Conservation (phyloP, 345 rosid genomes). For the Fremontodendron californicum region DNA sequence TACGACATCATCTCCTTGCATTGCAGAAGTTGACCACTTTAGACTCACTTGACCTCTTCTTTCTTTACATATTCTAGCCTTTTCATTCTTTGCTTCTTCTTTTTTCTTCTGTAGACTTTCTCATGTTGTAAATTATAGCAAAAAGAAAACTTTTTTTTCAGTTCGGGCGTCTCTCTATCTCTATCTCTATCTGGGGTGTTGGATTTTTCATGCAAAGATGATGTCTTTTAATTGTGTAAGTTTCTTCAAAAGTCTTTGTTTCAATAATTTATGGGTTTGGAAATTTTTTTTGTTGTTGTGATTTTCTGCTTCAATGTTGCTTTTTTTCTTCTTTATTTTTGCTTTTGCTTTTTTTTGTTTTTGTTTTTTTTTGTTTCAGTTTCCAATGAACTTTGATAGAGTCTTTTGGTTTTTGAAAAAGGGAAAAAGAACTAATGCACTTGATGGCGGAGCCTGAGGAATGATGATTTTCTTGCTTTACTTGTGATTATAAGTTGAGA, state of each 20-base stretch:
- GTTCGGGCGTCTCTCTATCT: neutral
- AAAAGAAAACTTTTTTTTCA: neutral
- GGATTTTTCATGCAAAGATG: constrained; percentile 23
- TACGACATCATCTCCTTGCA: constrained; percentile 21
- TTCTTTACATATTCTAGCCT: neutral
- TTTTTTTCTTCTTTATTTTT: no score
- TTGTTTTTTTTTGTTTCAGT: neutral
- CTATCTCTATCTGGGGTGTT: neutral
- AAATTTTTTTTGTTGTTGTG: neutral
- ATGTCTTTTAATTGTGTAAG: constrained; percentile 36
- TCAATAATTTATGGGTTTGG: neutral
- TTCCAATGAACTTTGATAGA: constrained; percentile 7
- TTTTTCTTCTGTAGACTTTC: constrained; percentile 28
- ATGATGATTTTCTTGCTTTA: constrained; percentile 6
- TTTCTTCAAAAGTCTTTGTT: constrained; percentile 3
- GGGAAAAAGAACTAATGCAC: neutral
- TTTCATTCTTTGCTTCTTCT: constrained; percentile 22
- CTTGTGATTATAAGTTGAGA: neutral
- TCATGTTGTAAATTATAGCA: neutral
- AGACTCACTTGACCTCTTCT: no score
- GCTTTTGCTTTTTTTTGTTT: no score
- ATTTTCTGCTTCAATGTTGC: neutral
- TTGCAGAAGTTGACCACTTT: neutral
- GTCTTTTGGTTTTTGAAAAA: neutral
- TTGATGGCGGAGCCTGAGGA: neutral